Evolutionary conservation across 2,329 filamentous ascomycete species (phyloP), one percentile per base, ranked within the genome.

Genomic region (Pyricularia sp.): DNA sequence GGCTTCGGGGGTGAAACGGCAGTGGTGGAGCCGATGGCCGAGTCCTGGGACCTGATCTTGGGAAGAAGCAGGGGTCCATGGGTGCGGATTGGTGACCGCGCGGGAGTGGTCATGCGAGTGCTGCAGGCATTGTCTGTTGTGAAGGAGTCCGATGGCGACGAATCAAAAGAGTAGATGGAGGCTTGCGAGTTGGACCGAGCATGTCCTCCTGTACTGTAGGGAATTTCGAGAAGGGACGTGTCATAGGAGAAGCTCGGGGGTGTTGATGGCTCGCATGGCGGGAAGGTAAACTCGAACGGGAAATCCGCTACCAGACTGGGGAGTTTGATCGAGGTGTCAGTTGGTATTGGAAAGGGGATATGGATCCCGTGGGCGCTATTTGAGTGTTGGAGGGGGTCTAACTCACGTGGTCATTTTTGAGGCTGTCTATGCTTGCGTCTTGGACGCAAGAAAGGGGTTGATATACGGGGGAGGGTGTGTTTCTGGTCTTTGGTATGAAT

Each of bases 1-100:
- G 84, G 81, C 23, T 79, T 75, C 33, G 78, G 76, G 67, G 83
- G 81, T 59, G 82, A 80, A 65, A 85, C 85, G 26, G 70, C 70
- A 61, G 81, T 82, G 58, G 82, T 81, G 59, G 86, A 86, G 72
- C 89, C 87, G 71, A 93, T 86, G 71, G 90, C 85, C 79, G 94
- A 91, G 80, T 97, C 93, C 80, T 95, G 93, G 59, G 87, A 87
- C 71, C 93, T 87, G 81, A 96, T 94, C 84, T 93, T 95, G 75
- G 93, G 93, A 36, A 97, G 84, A 70, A 97, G 83, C 66, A 92
- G 83, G 67, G 92, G 92, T 68, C 92, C 92, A 80, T 93, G 90
- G 71, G 92, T 90, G 71, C 89, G 86, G 73, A 94, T 86, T 70
- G 92, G 91, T 42, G 91, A 91, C 72, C 84, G 81, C 59, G 84